Conservation (phyloP, 441 rosid genomes). For the Capsella rubella region DNA sequence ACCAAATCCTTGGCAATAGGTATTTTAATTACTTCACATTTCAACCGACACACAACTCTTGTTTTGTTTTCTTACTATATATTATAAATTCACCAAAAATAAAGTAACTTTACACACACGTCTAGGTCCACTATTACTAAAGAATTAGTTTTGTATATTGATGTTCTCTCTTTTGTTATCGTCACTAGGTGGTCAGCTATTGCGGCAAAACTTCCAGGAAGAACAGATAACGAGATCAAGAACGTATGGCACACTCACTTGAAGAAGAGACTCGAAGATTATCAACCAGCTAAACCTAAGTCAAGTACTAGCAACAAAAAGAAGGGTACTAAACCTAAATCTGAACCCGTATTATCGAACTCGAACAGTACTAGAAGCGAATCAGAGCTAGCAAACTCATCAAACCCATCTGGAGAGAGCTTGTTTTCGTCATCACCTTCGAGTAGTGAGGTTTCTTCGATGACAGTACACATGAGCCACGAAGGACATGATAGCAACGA, state of each 20-base stretch:
- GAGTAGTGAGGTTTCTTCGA: conserved; percentile 57
- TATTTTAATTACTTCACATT: conserved; percentile 16
- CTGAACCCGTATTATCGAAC: conserved; percentile 1
- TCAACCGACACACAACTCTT: background rate
- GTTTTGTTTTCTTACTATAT: background rate
- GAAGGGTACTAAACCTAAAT: conserved; percentile 29
- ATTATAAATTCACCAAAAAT: conserved; percentile 7
- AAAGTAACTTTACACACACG: conserved; percentile 15
- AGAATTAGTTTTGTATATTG: conserved; percentile 14
- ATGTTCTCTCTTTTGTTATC: conserved; percentile 20
- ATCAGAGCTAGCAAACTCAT: conserved; percentile 36
- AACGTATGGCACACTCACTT: conserved; percentile 97
- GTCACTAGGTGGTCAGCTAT: conserved; percentile 85
- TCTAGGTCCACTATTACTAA: conserved; percentile 30
- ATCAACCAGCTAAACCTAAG: conserved; percentile 40
- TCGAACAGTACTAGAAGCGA: conserved; percentile 14
- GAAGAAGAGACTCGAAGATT: conserved; percentile 67
- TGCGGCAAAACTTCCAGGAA: conserved; percentile 80
- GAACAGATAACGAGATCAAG: conserved; percentile 93
- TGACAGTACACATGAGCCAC: conserved; percentile 36
- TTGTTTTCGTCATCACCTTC: conserved; percentile 61
- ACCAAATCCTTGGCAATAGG: conserved; percentile 74
- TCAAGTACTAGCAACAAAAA: conserved; percentile 38
- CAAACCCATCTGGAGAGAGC: conserved; percentile 38
- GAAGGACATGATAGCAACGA: conserved; percentile 38